Base-by-base conservation (phyloP, 495 filamentous ascomycete species). In the Talaromyces borbonicus region DNA sequence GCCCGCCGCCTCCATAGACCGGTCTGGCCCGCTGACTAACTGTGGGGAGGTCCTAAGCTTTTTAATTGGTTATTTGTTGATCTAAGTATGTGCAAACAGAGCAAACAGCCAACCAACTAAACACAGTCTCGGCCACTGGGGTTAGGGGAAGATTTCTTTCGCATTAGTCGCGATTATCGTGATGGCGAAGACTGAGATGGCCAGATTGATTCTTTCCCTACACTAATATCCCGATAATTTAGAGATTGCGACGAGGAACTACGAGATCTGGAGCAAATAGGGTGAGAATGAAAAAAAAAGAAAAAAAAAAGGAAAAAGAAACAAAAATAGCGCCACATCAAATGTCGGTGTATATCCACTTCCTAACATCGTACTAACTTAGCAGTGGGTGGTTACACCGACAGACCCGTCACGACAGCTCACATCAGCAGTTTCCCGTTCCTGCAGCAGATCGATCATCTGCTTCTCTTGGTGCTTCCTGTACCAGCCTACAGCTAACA, bases 31-130 rank as follows among this genome's bases (percentile, higher is more conserved):
- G 0, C 2, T 3, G 16, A 38, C n/a, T n/a, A n/a, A n/a, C n/a
- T n/a, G n/a, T n/a, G n/a, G n/a, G n/a, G n/a, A n/a, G n/a, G n/a
- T n/a, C n/a, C n/a, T n/a, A n/a, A n/a, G n/a, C n/a, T n/a, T n/a
- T n/a, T n/a, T n/a, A n/a, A n/a, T n/a, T n/a, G n/a, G n/a, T n/a
- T n/a, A n/a, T n/a, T n/a, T n/a, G n/a, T n/a, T n/a, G n/a, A n/a
- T n/a, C n/a, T n/a, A n/a, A n/a, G n/a, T n/a, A n/a, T n/a, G n/a
- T 38, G 35, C 35, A 38, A 38, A 38, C 35, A 38, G 35, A 11
- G 35, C 35, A 20, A 38, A 38, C 35, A n/a, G n/a, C n/a, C n/a
- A n/a, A n/a, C n/a, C n/a, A n/a, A n/a, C n/a, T n/a, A n/a, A n/a
- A n/a, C n/a, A n/a, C n/a, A n/a, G n/a, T n/a, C n/a, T n/a, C n/a